Conservation (phyloP, 805 yeast genomes). For the Cyberlindnera nakhonratchasimensis region DNA sequence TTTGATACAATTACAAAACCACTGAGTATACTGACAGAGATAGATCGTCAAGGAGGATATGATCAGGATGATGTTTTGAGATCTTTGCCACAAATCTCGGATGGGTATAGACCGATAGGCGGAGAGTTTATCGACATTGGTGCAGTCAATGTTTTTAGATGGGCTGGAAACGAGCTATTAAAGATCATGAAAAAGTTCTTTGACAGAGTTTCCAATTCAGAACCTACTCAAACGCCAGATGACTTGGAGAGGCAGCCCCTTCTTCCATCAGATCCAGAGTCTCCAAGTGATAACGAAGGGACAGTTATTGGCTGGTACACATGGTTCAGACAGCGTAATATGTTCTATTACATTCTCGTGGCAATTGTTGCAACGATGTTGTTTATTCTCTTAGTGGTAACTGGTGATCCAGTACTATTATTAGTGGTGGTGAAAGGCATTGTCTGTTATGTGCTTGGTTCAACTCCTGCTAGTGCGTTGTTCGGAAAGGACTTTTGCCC, state of each 20-base stretch:
- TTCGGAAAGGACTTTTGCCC: slow-evolving; percentile 25
- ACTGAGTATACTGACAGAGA: too few species aligned
- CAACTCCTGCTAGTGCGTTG: background rate
- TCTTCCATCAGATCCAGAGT: slow-evolving; percentile 4
- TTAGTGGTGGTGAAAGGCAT: slow-evolving; percentile 17
- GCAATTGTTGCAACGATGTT: slow-evolving; percentile 7
- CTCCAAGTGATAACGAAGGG: background rate
- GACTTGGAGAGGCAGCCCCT: slow-evolving; percentile 15
- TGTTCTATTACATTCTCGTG: slow-evolving; percentile 2
- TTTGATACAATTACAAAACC: background rate
- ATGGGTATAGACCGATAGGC: background rate
- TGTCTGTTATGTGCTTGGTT: slow-evolving; percentile 23
- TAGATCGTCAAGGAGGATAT: too few species aligned
- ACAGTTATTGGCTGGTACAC: background rate
- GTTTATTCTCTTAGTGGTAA: slow-evolving; percentile 8
- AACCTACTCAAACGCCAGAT: background rate
- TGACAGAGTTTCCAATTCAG: background rate
- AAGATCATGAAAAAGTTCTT: slow-evolving; percentile 3
- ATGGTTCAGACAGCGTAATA: background rate
- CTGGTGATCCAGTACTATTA: slow-evolving; percentile 22
- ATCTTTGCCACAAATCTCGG: background rate
- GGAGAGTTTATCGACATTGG: background rate
- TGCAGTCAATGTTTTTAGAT: background rate
- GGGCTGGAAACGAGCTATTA: background rate
- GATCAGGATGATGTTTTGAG: too few species aligned